Evolutionary conservation across 2,329 filamentous ascomycete genomes (phyloP), one percentile per base, ranked within the genome.

Genomic region (Stagonosporopsis cucurbitacearum): DNA sequence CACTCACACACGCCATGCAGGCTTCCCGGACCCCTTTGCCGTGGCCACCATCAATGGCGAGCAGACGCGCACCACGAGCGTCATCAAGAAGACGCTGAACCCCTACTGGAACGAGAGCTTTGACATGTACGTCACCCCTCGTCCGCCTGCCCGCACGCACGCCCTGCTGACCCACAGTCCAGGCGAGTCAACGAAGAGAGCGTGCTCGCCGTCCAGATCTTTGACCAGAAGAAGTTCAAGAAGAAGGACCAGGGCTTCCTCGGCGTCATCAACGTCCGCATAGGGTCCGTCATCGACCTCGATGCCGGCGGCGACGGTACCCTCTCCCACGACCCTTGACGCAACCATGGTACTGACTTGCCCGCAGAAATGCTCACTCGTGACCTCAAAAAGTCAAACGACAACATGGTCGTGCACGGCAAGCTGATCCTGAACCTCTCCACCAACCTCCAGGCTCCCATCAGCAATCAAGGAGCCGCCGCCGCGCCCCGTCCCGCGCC

Each of bases 21-120:
- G 94, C 74, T 96, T 98, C 67, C 95, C 95, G 57, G 95, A 99
- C 78, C 95, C 95, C 22, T 99, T 99, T 75, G 94, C 95, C 41
- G 95, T 99, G 64, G 94, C 93, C 67, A 99, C 95, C 55, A 88
- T 98, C 78, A 94, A 93, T 78, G 95, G 95, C 76, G 95, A 99
- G 79, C 95, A 99, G 81, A 99, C 95, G 55, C 92, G 93, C 79
- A 98, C 95, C n/a, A 99, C 95, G 11, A 89, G 89, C 33, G 95
- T 98, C 66, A 96, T 95, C 77, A 98, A 97, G 80, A 90, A 95
- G 79, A 98, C 95, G 11, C 81, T 99, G 77, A 98, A 97, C 77
- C 95, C 95, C n/a, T 99, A 99, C 77, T 99, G 95, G 95, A 99
- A 99, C 78, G 95, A 99, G 81, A 92, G 88, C 74, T 99, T 99